Conservation (phyloP, 2,329 filamentous ascomycete genomes). For the Chrysoporthe deuterocubensis region DNA sequence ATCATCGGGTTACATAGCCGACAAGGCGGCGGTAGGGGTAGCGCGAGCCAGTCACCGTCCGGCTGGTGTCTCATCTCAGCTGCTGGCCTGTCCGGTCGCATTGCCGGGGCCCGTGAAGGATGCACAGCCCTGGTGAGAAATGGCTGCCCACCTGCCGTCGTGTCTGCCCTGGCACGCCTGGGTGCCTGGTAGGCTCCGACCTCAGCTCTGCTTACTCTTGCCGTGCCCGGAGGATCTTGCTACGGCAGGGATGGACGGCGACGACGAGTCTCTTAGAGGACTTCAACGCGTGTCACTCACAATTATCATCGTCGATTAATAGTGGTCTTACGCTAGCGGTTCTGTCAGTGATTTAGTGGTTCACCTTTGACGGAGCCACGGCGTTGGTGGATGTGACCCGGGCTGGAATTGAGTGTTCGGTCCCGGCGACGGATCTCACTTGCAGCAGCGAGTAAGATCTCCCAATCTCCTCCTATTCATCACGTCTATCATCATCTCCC, state of each 20-base stretch:
- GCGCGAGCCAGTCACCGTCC: background rate
- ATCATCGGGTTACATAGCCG: constrained; percentile 1
- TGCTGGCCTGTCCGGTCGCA: background rate
- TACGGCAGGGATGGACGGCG: background rate
- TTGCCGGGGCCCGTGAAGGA: background rate
- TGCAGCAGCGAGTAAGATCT: too few relatives aligned
- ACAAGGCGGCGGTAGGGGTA: background rate
- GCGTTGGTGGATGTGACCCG: too few relatives aligned
- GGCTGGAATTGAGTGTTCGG: too few relatives aligned
- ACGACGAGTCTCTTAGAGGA: background rate
- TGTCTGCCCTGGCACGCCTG: background rate
- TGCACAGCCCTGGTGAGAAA: background rate
- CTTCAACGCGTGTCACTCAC: background rate
- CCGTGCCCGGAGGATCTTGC: background rate
- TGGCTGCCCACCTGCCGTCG: background rate
- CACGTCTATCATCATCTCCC: too few relatives aligned
- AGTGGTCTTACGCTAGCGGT: background rate
- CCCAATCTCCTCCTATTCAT: too few relatives aligned
- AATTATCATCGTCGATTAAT: background rate
- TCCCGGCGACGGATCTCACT: too few relatives aligned
- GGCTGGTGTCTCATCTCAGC: background rate
- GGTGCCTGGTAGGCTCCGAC: background rate
- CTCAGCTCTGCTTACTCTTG: constrained; percentile 1
- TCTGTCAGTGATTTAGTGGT: too few relatives aligned
- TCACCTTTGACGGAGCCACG: too few relatives aligned